phyloP scores from a whole-genome alignment of 257 asterid species.

The Fraxinus americana region DNA sequence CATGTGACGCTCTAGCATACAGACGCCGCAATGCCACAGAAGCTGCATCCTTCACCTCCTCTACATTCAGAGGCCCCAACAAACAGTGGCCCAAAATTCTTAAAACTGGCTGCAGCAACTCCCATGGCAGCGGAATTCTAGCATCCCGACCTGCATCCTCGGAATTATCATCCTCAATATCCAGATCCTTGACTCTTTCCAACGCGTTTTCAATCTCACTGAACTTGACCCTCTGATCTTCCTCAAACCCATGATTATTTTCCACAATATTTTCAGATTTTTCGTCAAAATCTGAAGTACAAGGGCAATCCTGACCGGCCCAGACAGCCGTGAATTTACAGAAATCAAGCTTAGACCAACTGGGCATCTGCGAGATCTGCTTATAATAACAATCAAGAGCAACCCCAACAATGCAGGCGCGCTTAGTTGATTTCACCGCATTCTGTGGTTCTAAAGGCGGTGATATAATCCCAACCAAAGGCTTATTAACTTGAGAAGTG shows the following conservation, averaged over 20 bases:
- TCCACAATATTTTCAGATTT: slow-evolving; percentile 31
- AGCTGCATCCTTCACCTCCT: slow-evolving; percentile 80
- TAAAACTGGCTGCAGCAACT: slow-evolving; percentile 62
- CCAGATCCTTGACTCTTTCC: slow-evolving; percentile 36
- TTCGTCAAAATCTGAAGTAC: slow-evolving; percentile 64
- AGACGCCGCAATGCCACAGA: slow-evolving; percentile 70
- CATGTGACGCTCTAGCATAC: slow-evolving; percentile 94
- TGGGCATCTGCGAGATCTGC: slow-evolving; percentile 89
- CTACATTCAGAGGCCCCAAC: slow-evolving; percentile 75
- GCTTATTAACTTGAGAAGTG: slow-evolving; percentile 27
- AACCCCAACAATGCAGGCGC: slow-evolving; percentile 80
- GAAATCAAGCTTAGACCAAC: slow-evolving; percentile 83
- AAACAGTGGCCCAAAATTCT: slow-evolving; percentile 93
- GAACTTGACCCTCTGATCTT: slow-evolving; percentile 32
- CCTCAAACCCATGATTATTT: slow-evolving; percentile 31
- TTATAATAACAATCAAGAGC: slow-evolving; percentile 83
- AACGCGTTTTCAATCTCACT: slow-evolving; percentile 45
- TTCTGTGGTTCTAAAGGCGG: slow-evolving; percentile 80
- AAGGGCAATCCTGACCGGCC: slow-evolving; percentile 86
- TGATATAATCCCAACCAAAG: slow-evolving; percentile 60
- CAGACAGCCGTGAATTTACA: slow-evolving; percentile 67
- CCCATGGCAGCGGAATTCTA: slow-evolving; percentile 93
- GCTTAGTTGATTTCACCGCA: slow-evolving; percentile 87
- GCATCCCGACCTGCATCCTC: slow-evolving; percentile 35
- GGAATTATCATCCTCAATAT: slow-evolving; percentile 28